Conservation (phyloP, 2,329 filamentous ascomycete genomes). For the Alternaria alternata region DNA sequence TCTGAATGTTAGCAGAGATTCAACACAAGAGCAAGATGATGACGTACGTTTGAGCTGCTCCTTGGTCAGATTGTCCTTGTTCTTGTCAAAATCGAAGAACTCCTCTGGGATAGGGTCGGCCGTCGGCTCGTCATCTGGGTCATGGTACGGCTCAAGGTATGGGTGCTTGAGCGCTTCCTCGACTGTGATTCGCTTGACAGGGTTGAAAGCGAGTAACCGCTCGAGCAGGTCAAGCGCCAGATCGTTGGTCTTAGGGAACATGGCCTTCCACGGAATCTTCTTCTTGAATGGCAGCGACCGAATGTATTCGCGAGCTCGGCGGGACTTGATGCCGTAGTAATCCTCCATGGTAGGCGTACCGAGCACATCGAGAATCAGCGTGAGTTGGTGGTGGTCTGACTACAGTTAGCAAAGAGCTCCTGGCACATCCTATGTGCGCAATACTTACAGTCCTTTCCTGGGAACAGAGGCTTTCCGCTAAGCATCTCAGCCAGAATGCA, state of each 20-base stretch:
- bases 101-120: constrained; percentile 96
- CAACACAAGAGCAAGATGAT: too few species aligned
- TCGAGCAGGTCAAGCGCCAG: constrained; percentile 92
- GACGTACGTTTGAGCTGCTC: constrained; percentile 89
- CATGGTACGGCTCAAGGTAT: constrained; percentile 98
- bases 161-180: constrained; percentile 97
- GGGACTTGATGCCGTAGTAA: constrained; percentile 99
- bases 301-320: constrained; percentile 96
- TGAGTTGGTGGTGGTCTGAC: constrained; percentile 94
- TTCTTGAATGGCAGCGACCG: constrained; percentile 98
- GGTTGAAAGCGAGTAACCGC: constrained; percentile 96
- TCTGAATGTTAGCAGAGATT: constrained; percentile 25
- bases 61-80: constrained; percentile 98
- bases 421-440: neutral
- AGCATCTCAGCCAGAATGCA: constrained; percentile 99
- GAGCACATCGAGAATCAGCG: constrained; percentile 94
- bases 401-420: constrained; percentile 10
- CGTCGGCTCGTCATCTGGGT: constrained; percentile 97
- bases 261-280: constrained; percentile 96
- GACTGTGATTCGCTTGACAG: constrained; percentile 96
- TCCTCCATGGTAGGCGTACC: constrained; percentile 99
- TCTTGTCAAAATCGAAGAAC: constrained; percentile 99
- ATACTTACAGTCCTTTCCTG: constrained; percentile 91
- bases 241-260: constrained; percentile 99
- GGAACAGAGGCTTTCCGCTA: constrained; percentile 96